A percentile compares a stretch with the other conserved stretches of the same genome.
Conservation (phyloP, 2,329 filamentous ascomycete genomes). For the Cyclaneusma minus region DNA sequence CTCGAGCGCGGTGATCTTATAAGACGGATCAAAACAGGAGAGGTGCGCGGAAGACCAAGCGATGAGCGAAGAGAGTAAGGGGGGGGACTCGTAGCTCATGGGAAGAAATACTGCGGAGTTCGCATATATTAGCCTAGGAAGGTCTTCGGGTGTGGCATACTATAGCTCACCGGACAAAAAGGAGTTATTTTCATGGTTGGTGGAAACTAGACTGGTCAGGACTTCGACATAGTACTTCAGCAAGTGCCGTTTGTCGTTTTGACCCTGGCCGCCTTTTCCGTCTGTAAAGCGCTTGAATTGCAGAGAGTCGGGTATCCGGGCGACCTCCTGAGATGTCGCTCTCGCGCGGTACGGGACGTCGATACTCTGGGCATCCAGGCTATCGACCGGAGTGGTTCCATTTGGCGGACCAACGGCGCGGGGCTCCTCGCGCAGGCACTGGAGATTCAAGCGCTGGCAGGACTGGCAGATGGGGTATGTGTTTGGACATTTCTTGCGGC, state of each 20-base stretch:
- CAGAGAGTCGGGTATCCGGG: background rate
- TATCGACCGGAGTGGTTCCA: background rate
- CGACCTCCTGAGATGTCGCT: background rate
- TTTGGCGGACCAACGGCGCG: background rate
- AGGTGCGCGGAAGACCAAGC: conserved; percentile 7
- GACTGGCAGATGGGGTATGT: conserved; percentile 3
- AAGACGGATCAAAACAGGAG: conserved; percentile 1
- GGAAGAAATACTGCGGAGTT: conserved; percentile 4
- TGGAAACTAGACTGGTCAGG: conserved; percentile 3
- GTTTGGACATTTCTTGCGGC: conserved; percentile 4
- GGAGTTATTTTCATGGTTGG: conserved; percentile 4
- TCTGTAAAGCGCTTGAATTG: conserved; percentile 1
- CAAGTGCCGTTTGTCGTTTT: conserved; percentile 1
- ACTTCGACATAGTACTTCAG: conserved; percentile 4
- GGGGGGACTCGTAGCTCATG: conserved; percentile 5
- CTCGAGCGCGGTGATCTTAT: conserved; percentile 2
- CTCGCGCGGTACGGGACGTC: background rate
- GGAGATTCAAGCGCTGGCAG: conserved; percentile 3
- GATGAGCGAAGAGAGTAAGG: conserved; percentile 3
- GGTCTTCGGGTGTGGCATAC: background rate
- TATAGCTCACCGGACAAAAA: conserved; percentile 4
- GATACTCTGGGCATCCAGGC: background rate
- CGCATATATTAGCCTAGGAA: conserved; percentile 1
- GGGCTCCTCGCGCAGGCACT: conserved; percentile 2
- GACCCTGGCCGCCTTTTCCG: background rate